These are phyloP conservation scores for Tetragonia tetragonoides DNA, from an alignment of 148 eudicot genomes.

Conservation along the genomic window DNA sequence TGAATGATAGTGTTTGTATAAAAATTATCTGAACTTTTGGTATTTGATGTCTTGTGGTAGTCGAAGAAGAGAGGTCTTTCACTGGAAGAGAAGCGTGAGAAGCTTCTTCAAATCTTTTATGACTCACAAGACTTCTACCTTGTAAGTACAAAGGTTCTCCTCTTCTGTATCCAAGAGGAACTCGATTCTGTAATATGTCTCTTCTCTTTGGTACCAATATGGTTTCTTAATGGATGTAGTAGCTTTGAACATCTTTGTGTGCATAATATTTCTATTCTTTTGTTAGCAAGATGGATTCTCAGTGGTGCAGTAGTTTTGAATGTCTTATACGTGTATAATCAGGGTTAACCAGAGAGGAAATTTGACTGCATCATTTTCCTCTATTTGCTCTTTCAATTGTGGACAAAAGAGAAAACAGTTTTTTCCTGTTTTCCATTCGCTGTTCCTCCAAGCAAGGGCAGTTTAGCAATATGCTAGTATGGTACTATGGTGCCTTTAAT, in stretches of 20 bases:
- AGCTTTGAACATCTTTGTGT: background rate
- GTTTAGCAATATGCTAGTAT: background rate
- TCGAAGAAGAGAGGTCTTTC: constrained; percentile 99
- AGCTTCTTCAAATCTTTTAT: constrained; percentile 89
- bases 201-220: too few relatives aligned
- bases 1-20: background rate
- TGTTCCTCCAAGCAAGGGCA: background rate
- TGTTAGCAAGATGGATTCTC: background rate
- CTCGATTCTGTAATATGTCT: background rate
- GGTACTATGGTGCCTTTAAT: background rate
- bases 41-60: constrained; percentile 31
- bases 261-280: background rate
- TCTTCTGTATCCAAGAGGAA: background rate
- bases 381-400: background rate
- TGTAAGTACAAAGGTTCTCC: constrained; percentile 47
- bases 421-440: background rate
- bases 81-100: constrained; percentile 94
- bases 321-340: background rate
- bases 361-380: background rate
- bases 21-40: background rate
- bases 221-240: too few relatives aligned
- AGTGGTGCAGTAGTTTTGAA: background rate
- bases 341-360: background rate
- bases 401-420: background rate
- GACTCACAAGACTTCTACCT: constrained; percentile 95